Evolutionary conservation across 2,329 filamentous ascomycete species (phyloP).

Genomic region (Xenoacremonium recifei): DNA sequence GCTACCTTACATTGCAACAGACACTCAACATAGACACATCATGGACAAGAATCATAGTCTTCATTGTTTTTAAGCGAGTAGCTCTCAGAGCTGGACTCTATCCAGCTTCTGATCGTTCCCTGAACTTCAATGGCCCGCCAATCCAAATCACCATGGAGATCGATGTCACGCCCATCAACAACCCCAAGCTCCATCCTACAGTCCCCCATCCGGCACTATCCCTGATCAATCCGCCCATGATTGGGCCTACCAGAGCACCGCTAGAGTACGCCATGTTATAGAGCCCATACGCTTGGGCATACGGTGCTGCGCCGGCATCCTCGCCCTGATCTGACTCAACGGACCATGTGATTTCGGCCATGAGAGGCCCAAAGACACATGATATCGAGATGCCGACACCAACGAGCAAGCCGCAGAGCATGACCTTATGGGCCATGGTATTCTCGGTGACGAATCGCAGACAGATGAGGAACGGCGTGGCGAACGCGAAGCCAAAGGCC

Average conservation of each 20-base stretch:
- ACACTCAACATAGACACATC: no score
- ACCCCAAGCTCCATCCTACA: slow-evolving; percentile 30
- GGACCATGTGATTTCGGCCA: slow-evolving; percentile 36
- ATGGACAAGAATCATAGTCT: no score
- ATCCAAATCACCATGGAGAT: slow-evolving; percentile 28
- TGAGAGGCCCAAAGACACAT: slow-evolving; percentile 33
- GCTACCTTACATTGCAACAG: no score
- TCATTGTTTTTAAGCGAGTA: no score
- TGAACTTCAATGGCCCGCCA: slow-evolving; percentile 24
- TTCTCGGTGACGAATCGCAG: slow-evolving; percentile 32
- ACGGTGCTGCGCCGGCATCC: slow-evolving; percentile 22
- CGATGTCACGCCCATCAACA: slow-evolving; percentile 27
- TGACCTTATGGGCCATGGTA: slow-evolving; percentile 26
- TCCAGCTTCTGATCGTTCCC: no score
- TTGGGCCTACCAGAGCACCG: slow-evolving; percentile 31
- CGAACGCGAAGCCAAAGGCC: slow-evolving; percentile 31
- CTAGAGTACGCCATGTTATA: slow-evolving; percentile 36
- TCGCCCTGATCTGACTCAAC: slow-evolving; percentile 21
- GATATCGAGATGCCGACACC: slow-evolving; percentile 29
- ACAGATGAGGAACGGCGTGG: slow-evolving; percentile 33
- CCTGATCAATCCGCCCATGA: slow-evolving; percentile 34
- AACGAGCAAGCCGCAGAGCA: slow-evolving; percentile 31
- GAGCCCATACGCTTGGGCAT: slow-evolving; percentile 34
- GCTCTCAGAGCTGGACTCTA: no score
- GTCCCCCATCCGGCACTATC: slow-evolving; percentile 31